Conservation (phyloP, 2,329 filamentous ascomycete species). For the Colletotrichum liriopes region DNA sequence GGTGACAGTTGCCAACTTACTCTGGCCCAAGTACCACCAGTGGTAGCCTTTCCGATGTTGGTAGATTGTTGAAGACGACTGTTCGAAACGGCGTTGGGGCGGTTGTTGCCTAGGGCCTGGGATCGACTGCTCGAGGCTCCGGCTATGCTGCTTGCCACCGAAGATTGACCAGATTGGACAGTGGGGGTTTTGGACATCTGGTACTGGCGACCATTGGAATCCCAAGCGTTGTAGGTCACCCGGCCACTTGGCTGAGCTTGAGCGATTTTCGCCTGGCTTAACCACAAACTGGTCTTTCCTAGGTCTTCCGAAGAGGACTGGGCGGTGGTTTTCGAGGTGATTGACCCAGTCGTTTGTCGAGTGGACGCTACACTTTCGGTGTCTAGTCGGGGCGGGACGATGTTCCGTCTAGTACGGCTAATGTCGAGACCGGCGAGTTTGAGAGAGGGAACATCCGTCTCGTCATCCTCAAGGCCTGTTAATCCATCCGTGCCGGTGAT, state of each 20-base stretch:
- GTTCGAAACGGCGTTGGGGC: not conserved
- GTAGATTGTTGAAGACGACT: not conserved
- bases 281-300: not conserved
- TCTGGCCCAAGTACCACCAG: slow-evolving; percentile 3
- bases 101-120: not conserved
- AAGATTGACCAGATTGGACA: slow-evolving; percentile 14
- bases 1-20: not conserved
- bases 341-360: not conserved
- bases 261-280: not conserved
- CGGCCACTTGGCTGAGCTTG: not conserved
- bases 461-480: not conserved
- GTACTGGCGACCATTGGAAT: slow-evolving; percentile 47
- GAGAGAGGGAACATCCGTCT: not conserved
- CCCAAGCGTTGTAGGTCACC: slow-evolving; percentile 49
- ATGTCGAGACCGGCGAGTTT: not conserved
- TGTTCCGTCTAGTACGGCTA: not conserved
- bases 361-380: slow-evolving; percentile 9
- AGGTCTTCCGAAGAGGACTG: not conserved
- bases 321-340: not conserved
- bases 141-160: not conserved
- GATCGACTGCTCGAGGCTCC: not conserved
- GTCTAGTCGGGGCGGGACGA: not conserved
- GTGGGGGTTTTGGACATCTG: slow-evolving; percentile 47
- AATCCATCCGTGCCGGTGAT: slow-evolving; percentile 28
- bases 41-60: not conserved